Evolutionary conservation across 1,284 basidiomycete genomes (phyloP), one percentile per base, ranked within the genome.

Genomic region (Termitomyces sp.): DNA sequence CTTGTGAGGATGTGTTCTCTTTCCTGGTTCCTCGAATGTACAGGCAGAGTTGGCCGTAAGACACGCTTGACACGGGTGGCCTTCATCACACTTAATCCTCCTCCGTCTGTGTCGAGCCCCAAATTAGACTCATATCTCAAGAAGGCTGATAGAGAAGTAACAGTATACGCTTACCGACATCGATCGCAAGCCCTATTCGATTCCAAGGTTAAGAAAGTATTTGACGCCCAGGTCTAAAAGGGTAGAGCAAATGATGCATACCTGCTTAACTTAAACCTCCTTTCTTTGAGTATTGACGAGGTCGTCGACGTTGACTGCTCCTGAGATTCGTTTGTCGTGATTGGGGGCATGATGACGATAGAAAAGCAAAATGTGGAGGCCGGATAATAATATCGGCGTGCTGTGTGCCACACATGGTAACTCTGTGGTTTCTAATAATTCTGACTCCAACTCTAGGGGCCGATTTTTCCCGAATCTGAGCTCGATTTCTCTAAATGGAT

Each of bases 191-290:
- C 88, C 67, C 89, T 64, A 52, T 53, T 36, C 5, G 17, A 55
- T 52, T 52, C 33, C 51, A 52, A 54, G 45, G 49, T 48, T 30
- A 50, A 45, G 33, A 46, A 34, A 28, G 41, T 41, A 33, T 15
- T 53, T 5, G 41, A 38, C 44, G 30, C 33, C 31, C 26, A 33
- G 38, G 13, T 48, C 26, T 21, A 40, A 15, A n/a, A 39, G 24
- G 36, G 17, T 39, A 49, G 38, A 39, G 36, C 36, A 30, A 19
- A 19, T 30, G n/a, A 31, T 17, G 71, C 81, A 46, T 60, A 87
- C 89, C 88, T 86, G 80, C 86, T 90, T 56, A 91, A 72, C 74
- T 91, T 91, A 75, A 91, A 91, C 53, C 88, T 78, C 53, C 89
- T 76, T 64, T 91, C 88, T 68, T 89, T 90, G 54, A 87, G 74